Base-by-base conservation (phyloP, 2,329 filamentous ascomycete species). In the Sclerotinia minor region DNA sequence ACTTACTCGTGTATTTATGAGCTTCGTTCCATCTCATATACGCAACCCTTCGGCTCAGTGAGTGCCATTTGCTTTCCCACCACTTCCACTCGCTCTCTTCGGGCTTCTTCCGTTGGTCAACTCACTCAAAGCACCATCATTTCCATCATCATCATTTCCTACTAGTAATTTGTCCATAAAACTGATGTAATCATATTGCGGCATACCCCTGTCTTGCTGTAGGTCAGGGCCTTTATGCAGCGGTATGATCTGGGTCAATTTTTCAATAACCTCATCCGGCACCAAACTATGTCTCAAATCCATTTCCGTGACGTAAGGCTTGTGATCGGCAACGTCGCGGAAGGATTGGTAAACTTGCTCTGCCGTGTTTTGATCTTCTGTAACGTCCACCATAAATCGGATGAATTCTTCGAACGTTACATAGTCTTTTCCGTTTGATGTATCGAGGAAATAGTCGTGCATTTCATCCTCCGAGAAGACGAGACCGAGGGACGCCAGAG, bases 331-430 rank as follows among this genome's bases (percentile, higher is more conserved):
- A 57, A 99, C 95, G 80, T 99, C 95, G 68, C 89, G 88, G 86
- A 99, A 99, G 71, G 91, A 96, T 81, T 99, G 94, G 82, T 95
- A 98, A 6, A 99, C 95, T 79, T 99, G 95, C 80, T 98, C 95
- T 17, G 95, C 95, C 5, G 94, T 97, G 79, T 99, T 97, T 81
- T 99, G 95, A 77, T 99, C 95, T 80, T 99, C 95, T 17, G 95
- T 99, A 61, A 97, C 95, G 74, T 96, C 92, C 59, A 99, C 95
- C 95, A 99, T 99, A 84, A 99, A 99, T 50, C 92, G 89, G 78
- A 99, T 99, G 77, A 99, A 99, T 79, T 98, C 94, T 81, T 99
- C 95, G 77, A 99, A 99, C 5, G 92, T 95, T 64, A 99, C 95
- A 72, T 90, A 87, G 78, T 89, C 90, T 72, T 83, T 86, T 47